Base-by-base conservation (phyloP, 345 rosid species). In the Euphorbia peplus region DNA sequence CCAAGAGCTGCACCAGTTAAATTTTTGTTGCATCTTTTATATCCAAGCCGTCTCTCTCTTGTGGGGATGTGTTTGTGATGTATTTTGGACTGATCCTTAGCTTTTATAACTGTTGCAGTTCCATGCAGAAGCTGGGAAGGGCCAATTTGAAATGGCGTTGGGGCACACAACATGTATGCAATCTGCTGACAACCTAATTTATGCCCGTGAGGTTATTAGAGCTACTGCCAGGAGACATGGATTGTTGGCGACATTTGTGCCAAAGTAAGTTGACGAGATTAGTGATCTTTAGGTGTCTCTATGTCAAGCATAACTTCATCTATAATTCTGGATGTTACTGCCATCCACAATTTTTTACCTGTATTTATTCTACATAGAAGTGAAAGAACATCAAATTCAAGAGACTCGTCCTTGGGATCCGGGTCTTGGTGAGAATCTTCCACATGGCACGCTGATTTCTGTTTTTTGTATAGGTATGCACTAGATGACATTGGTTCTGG, bases 401-500 rank as follows among this genome's bases (percentile, higher is more conserved):
- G 6, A 32, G 37, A 6, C 3, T 32, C 37, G 3, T 32, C 37
- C 37, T 26, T 2, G 35, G 1, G 46, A 35, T 28, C 64, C 26
- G 12, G 24, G 8, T 41, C 51, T 8, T 10, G n/a, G 51, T 62
- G 46, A 63, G 54, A 26, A 44, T 41, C 32, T 8, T 63, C 35
- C 26, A 32, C 32, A 46, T 63, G 54, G 64, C 16, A 24, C 14
- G 10, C 56, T 64, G 55, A 64, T 18, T 15, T 63, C 25, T 67
- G 57, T 28, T 29, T 73, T 56, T 57, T 57, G 53, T 60, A 55
- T 68, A 93, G 98, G 91, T 89, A 82, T 87, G 89, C 80, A 59
- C 66, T 90, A 67, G 83, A 86, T 81, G 99, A 91, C 78, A 70
- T 95, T 60, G 97, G 99, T 58, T 91, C 97, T 35, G 99, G 99